Percentiles rank a stretch among this genome's conserved stretches.
These are phyloP conservation scores for Arthrobotrys entomopaga DNA, from an alignment of 2,329 filamentous ascomycete genomes.

Conservation along the genomic window DNA sequence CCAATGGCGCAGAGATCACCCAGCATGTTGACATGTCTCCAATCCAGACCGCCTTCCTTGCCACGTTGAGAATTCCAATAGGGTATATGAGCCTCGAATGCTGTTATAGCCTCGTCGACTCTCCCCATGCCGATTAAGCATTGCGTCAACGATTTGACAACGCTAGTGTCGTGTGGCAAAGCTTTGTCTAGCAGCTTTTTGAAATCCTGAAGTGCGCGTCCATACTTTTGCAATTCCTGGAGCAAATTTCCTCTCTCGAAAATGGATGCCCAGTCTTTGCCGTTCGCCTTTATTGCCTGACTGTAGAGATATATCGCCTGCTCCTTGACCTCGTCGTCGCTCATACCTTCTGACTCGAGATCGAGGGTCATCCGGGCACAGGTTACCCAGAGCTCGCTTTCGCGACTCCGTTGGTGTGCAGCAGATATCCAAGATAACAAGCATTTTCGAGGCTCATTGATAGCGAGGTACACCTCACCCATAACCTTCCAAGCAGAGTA, in stretches of 20 bases:
- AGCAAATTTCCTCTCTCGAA: slow-evolving; percentile 71
- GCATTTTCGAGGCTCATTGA: slow-evolving; percentile 69
- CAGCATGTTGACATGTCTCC: slow-evolving; percentile 87
- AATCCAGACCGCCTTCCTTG: slow-evolving; percentile 66
- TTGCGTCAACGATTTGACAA: slow-evolving; percentile 61
- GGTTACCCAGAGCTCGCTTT: slow-evolving; percentile 70
- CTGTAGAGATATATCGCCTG: slow-evolving; percentile 71
- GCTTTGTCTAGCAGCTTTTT: slow-evolving; percentile 70
- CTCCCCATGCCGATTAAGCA: slow-evolving; percentile 60
- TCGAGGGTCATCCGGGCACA: slow-evolving; percentile 68
- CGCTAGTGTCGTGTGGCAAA: slow-evolving; percentile 65
- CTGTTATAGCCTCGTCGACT: slow-evolving; percentile 60
- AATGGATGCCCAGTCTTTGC: slow-evolving; percentile 69
- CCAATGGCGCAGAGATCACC: slow-evolving; percentile 79
- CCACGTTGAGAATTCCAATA: slow-evolving; percentile 62
- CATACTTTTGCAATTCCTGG: slow-evolving; percentile 68
- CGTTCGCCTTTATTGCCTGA: slow-evolving; percentile 70
- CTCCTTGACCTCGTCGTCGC: slow-evolving; percentile 64
- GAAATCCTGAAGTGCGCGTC: slow-evolving; percentile 65
- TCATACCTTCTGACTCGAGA: slow-evolving; percentile 65
- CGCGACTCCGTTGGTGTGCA: slow-evolving; percentile 72
- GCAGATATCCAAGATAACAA: slow-evolving; percentile 71
- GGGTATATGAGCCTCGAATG: slow-evolving; percentile 60
- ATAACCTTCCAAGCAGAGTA: slow-evolving; percentile 73
- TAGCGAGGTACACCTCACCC: slow-evolving; percentile 71